Conservation (phyloP, 1,284 basidiomycete species). For the Lignosus rhinocerotis region DNA sequence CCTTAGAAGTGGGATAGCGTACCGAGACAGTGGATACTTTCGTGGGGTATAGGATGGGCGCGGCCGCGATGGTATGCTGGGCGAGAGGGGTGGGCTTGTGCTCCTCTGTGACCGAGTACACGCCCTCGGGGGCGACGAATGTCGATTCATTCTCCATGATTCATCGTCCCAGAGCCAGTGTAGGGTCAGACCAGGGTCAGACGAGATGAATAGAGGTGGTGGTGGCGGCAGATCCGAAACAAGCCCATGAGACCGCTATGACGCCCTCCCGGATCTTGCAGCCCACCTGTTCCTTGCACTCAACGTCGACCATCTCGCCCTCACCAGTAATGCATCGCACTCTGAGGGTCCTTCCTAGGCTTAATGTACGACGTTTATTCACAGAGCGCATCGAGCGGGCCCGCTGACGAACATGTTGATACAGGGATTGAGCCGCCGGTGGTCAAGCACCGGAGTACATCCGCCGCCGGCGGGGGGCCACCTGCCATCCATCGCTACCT, state of each 20-base stretch:
- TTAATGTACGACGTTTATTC: constrained; percentile 16
- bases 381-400: neutral
- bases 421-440: constrained; percentile 35
- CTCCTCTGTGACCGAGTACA: constrained; percentile 84
- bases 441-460: constrained; percentile 54
- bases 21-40: constrained; percentile 63
- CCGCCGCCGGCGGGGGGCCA: constrained; percentile 71
- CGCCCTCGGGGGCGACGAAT: constrained; percentile 84
- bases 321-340: constrained; percentile 16
- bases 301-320: constrained; percentile 29
- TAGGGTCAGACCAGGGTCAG: constrained; percentile 1
- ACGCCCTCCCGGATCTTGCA: constrained; percentile 24
- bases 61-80: constrained; percentile 46
- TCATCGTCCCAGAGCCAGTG: constrained; percentile 25
- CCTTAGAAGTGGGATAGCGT: constrained; percentile 60
- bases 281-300: constrained; percentile 13
- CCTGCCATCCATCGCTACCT: constrained; percentile 66
- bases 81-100: constrained; percentile 63
- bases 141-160: constrained; percentile 78
- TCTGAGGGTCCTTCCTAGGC: constrained; percentile 15
- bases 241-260: constrained; percentile 22
- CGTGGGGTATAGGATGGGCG: constrained; percentile 58
- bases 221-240: constrained; percentile 12
- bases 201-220: constrained; percentile 9
- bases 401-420: neutral